Conservation (phyloP, 2,329 filamentous ascomycete genomes). For the Aspergillus fijiensis region DNA sequence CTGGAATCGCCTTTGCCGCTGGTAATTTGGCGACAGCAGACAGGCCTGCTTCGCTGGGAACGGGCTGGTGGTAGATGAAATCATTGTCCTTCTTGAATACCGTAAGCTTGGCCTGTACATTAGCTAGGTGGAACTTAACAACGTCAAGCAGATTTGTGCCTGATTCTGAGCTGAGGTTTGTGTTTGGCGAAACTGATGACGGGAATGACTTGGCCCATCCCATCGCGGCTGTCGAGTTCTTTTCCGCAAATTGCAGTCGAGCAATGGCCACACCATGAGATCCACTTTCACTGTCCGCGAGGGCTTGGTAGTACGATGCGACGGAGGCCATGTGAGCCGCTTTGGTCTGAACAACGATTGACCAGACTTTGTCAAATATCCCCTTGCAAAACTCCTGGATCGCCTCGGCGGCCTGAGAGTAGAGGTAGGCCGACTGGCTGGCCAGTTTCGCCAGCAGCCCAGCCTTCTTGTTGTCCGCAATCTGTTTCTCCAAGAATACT, state of each 20-base stretch:
- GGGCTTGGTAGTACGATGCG: constrained; percentile 89
- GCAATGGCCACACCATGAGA: constrained; percentile 83
- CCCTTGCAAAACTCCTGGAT: constrained; percentile 89
- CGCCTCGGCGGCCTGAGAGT: constrained; percentile 82
- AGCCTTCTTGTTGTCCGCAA: constrained; percentile 87
- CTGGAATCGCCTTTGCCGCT: constrained; percentile 93
- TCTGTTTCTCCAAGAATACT: constrained; percentile 95
- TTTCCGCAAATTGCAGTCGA: constrained; percentile 77
- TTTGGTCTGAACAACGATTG: constrained; percentile 71
- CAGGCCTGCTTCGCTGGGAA: constrained; percentile 81
- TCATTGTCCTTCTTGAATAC: constrained; percentile 90
- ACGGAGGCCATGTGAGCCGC: constrained; percentile 77
- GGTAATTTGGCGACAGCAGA: constrained; percentile 83
- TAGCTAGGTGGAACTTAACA: constrained; percentile 76
- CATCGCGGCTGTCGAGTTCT: constrained; percentile 73
- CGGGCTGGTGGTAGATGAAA: constrained; percentile 93
- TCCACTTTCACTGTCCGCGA: constrained; percentile 85
- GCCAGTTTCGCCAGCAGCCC: constrained; percentile 89
- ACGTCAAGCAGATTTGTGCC: constrained; percentile 73
- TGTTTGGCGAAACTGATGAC: constrained; percentile 70
- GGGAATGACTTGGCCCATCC: constrained; percentile 78
- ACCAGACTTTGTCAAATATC: constrained; percentile 93
- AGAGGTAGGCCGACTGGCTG: constrained; percentile 84
- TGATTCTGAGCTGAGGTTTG: constrained; percentile 80
- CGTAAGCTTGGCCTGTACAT: constrained; percentile 75